phyloP scores from a whole-genome alignment of 345 rosid species.

The Syzygium jambos region DNA sequence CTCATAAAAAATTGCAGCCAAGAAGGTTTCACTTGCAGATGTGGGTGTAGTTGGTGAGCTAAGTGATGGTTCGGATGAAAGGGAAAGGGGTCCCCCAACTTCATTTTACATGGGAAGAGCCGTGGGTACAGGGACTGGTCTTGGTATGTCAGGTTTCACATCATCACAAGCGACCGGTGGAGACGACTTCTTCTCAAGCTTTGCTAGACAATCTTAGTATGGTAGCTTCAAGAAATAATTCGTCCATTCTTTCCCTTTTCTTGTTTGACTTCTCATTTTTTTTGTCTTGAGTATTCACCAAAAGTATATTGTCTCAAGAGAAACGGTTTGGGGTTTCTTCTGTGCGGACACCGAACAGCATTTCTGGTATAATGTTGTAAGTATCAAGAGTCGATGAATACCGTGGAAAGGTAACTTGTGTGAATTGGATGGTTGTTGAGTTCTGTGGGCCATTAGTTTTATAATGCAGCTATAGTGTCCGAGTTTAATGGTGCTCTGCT shows the following conservation, averaged over 20 bases:
- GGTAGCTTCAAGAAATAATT: constrained; percentile 52
- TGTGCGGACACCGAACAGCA: neutral
- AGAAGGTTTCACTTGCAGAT: constrained; percentile 82
- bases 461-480: neutral
- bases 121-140: constrained; percentile 77
- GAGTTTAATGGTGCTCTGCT: neutral
- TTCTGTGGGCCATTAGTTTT: neutral
- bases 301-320: neutral
- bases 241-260: neutral
- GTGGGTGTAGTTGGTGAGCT: constrained; percentile 75
- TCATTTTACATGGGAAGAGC: constrained; percentile 82
- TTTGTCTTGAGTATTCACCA: neutral
- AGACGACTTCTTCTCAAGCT: constrained; percentile 72
- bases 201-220: constrained; percentile 53
- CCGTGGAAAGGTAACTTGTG: neutral
- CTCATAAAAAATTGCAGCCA: constrained; percentile 49
- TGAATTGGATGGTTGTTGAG: neutral
- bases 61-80: constrained; percentile 44
- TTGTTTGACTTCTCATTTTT: neutral
- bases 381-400: neutral
- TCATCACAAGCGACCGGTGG: constrained; percentile 23
- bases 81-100: constrained; percentile 50
- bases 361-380: neutral
- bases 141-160: constrained; percentile 50
- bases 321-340: no score